phyloP scores from a whole-genome alignment of 108 stramenopile genomes.

The Nannochloropsis salina region DNA sequence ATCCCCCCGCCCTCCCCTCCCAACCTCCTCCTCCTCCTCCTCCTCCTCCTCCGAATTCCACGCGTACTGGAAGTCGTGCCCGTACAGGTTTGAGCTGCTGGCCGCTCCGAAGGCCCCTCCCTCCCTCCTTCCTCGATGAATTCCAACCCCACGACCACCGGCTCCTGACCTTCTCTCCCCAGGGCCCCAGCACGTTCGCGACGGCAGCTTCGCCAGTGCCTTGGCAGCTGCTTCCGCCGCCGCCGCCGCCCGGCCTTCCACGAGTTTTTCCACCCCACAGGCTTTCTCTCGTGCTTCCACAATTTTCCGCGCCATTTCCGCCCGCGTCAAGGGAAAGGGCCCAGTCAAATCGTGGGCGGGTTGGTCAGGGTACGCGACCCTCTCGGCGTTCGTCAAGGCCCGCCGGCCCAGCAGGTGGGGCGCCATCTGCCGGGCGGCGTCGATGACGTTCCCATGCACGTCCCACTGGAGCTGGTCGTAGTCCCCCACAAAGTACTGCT shows the following conservation, averaged over 20 bases:
- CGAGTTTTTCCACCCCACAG: background rate
- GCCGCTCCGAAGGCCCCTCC: background rate
- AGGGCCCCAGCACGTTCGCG: background rate
- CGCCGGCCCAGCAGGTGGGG: slow-evolving; percentile 43
- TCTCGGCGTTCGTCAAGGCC: slow-evolving; percentile 35
- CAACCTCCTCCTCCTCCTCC: slow-evolving; percentile 18
- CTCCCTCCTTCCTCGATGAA: background rate
- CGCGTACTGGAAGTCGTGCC: slow-evolving; percentile 25
- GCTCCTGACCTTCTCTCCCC: background rate
- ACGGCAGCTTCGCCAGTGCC: background rate
- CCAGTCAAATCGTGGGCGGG: background rate
- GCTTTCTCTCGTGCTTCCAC: background rate
- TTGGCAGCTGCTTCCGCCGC: background rate
- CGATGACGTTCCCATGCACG: slow-evolving; percentile 39
- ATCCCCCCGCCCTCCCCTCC: background rate
- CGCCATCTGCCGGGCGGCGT: slow-evolving; percentile 44
- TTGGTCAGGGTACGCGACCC: slow-evolving; percentile 34
- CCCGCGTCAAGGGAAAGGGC: background rate
- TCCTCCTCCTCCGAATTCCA: slow-evolving; percentile 22
- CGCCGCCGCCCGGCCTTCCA: slow-evolving; percentile 22
- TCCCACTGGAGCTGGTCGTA: slow-evolving; percentile 41
- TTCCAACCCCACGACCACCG: background rate
- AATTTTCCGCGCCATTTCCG: background rate
- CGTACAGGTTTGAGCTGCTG: background rate
- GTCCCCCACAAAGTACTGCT: slow-evolving; percentile 55